Evolutionary conservation across 805 yeast species (phyloP).

Genomic region (Lipomyces yamadae): DNA sequence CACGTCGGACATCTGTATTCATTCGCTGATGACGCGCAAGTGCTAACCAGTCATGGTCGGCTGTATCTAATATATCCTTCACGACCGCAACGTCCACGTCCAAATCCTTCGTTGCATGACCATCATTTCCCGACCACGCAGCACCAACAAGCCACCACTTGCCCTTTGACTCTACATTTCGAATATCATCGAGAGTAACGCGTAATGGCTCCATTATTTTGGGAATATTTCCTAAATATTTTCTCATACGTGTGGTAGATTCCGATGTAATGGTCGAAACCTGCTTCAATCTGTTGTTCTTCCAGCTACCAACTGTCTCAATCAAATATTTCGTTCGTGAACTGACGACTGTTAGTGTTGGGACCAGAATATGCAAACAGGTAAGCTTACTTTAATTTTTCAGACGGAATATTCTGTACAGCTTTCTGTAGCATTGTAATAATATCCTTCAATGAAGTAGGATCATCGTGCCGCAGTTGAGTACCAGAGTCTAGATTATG

Average conservation of each 20-base stretch:
- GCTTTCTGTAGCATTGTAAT: slow-evolving; percentile 61
- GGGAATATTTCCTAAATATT: slow-evolving; percentile 60
- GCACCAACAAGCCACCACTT: slow-evolving; percentile 99
- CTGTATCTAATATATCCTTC: slow-evolving; percentile 65
- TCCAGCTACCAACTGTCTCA: slow-evolving; percentile 83
- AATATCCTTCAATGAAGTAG: slow-evolving; percentile 80
- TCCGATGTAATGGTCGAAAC: slow-evolving; percentile 49
- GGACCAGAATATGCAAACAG: background rate
- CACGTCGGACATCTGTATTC: slow-evolving; percentile 95
- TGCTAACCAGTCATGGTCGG: slow-evolving; percentile 87
- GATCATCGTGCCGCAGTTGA: slow-evolving; percentile 88
- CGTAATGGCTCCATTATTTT: slow-evolving; percentile 70
- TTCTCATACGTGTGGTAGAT: slow-evolving; percentile 63
- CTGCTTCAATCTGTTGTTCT: slow-evolving; percentile 75
- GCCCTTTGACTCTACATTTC: slow-evolving; percentile 75
- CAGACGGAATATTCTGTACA: slow-evolving; percentile 46
- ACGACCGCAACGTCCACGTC: slow-evolving; percentile 54
- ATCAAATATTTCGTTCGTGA: slow-evolving; percentile 80
- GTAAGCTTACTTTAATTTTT: slow-evolving; percentile 21
- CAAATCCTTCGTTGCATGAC: slow-evolving; percentile 30
- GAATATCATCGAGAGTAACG: slow-evolving; percentile 82
- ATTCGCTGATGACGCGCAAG: slow-evolving; percentile 85
- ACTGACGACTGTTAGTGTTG: slow-evolving; percentile 43
- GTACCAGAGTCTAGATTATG: slow-evolving; percentile 61
- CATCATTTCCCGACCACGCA: slow-evolving; percentile 79